Percentiles rank a stretch among this genome's conserved stretches.
Conservation (phyloP, 2,329 filamentous ascomycete species). For the Cordyceps cateniannulata region DNA sequence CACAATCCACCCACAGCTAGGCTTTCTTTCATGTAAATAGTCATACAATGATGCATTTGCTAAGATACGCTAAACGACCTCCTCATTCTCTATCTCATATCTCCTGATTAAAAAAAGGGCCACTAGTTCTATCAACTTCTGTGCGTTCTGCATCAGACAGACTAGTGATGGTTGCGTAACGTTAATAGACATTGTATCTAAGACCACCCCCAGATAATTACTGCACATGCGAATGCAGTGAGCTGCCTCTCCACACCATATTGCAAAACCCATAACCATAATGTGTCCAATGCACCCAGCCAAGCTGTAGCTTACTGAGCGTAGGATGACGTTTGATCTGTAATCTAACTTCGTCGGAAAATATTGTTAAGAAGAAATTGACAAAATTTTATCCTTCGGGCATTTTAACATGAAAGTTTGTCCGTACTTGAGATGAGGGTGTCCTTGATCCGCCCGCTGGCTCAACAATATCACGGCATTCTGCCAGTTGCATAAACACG, state of each 20-base stretch:
- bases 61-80: slow-evolving; percentile 3
- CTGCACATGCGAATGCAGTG: not conserved
- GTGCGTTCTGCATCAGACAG: not conserved
- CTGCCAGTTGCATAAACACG: slow-evolving; percentile 10
- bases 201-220: not conserved
- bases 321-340: slow-evolving; percentile 53
- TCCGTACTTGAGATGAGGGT: slow-evolving; percentile 16
- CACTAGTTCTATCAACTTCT: not conserved
- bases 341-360: slow-evolving; percentile 47
- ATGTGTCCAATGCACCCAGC: slow-evolving; percentile 53
- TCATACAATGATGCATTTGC: slow-evolving; percentile 9
- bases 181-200: not conserved
- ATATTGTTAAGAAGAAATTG: slow-evolving; percentile 41
- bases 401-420: slow-evolving; percentile 27
- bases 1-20: not conserved
- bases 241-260: slow-evolving; percentile 27
- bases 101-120: slow-evolving; percentile 5
- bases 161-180: not conserved
- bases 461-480: slow-evolving; percentile 13
- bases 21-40: not conserved
- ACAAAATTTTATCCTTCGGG: slow-evolving; percentile 38
- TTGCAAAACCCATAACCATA: slow-evolving; percentile 56
- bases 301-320: slow-evolving; percentile 42
- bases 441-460: slow-evolving; percentile 17
- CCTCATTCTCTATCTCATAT: slow-evolving; percentile 2